Base-by-base conservation (phyloP, 106 monocot genomes). In the Amphibolis antarctica region DNA sequence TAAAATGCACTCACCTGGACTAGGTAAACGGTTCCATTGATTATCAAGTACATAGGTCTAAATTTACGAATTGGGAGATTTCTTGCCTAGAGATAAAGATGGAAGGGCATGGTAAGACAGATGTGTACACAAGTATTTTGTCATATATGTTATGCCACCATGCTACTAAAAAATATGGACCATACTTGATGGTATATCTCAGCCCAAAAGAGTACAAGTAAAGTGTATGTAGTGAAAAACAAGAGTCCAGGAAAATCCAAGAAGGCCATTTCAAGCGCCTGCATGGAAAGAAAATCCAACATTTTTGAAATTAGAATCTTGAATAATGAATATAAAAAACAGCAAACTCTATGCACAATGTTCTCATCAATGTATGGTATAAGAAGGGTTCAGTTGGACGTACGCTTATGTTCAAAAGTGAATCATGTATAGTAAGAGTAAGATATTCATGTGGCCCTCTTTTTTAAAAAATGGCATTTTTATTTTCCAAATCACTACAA, bases 121-220 rank as follows among this genome's bases (percentile, higher is more conserved):
- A 26, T 9, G 13, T 9, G 20, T 42, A 44, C n/a, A 19, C n/a
- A 20, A 46, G 36, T 36, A 7, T 4, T 7, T 58, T 24, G 9
- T 21, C 10, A 23, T 48, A 12, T 13, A 36, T 20, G 30, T 30
- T 21, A 26, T 6, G 15, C 22, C 19, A 48, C 11, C 12, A 26
- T 6, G 15, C 22, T n/a, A 48, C 11, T 23, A 52, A 6, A 31
- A 21, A 1, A n/a, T 46, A 58, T 14, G 3, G 24, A 24, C 11
- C 20, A 28, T 66, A 92, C 92, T 87, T 88, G 88, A 73, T 93
- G 81, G 74, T 86, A 89, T 65, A 94, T 86, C 75, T 94, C 89
- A 69, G 93, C 93, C 93, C 88, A 94, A 51, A 94, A 94, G 18
- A 89, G 69, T 56, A 86, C 93, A 19, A 94, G 76, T 31, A 93